A percentile compares a stretch with the other conserved stretches of the same genome.
Evolutionary conservation across 129 eudicot genomes (phyloP).

Genomic region (Centaurea solstitialis): DNA sequence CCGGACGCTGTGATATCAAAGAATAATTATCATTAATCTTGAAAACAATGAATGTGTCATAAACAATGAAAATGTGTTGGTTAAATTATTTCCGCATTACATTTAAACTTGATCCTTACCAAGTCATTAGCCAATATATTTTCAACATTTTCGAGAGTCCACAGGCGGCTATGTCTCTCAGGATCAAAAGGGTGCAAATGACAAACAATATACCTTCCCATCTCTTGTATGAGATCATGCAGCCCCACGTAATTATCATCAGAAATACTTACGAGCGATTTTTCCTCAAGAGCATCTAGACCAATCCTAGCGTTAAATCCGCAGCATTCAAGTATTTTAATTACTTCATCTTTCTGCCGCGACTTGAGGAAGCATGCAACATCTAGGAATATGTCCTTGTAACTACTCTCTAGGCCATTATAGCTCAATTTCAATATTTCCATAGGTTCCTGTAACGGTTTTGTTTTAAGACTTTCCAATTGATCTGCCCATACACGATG

Average conservation of each 20-base stretch:
- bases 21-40: not conserved
- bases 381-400: constrained; percentile 5
- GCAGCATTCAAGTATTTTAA: not conserved
- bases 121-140: constrained; percentile 19
- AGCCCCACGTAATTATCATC: constrained; percentile 27
- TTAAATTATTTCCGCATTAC: not conserved
- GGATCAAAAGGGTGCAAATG: constrained; percentile 22
- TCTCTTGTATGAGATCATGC: constrained; percentile 57
- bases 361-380: not conserved
- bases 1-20: not conserved
- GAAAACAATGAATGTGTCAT: too few species aligned
- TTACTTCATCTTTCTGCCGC: not conserved
- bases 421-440: not conserved
- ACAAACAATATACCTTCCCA: constrained; percentile 54
- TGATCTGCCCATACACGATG: not conserved
- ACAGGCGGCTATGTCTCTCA: constrained; percentile 49
- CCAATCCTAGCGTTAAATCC: not conserved
- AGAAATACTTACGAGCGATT: constrained; percentile 34
- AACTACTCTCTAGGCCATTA: not conserved
- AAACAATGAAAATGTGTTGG: not conserved
- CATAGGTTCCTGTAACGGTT: not conserved
- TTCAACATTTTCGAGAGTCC: constrained; percentile 33
- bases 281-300: constrained; percentile 20
- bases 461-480: constrained; percentile 1
- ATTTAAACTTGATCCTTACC: constrained; percentile 1